Evolutionary conservation across 371 early-diverging fungal genomes (phyloP).

Genomic region (Mortierella sp.): DNA sequence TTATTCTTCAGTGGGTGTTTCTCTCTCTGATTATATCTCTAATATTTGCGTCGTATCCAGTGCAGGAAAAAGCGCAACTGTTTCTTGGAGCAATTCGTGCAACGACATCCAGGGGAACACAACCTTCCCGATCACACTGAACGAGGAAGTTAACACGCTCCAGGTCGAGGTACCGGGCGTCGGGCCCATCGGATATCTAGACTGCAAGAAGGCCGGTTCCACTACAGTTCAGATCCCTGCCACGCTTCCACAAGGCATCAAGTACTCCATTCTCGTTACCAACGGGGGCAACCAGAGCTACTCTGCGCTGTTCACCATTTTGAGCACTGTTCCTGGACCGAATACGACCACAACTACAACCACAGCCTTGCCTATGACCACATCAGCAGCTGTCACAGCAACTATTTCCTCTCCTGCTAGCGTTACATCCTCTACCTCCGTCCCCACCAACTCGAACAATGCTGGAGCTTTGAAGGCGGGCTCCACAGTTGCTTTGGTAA

Average conservation of each 20-base stretch:
- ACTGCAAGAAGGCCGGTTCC: conserved; percentile 47
- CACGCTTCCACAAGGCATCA: conserved; percentile 53
- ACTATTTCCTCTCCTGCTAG: background rate
- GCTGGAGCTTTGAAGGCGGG: conserved; percentile 36
- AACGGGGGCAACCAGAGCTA: conserved; percentile 25
- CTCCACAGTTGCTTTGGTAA: conserved; percentile 25
- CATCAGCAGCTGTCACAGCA: background rate
- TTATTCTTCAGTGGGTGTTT: background rate
- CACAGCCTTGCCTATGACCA: background rate
- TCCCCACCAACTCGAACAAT: conserved; percentile 1
- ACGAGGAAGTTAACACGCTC: conserved; percentile 54
- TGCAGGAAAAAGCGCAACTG: conserved; percentile 53
- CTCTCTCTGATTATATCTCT: background rate
- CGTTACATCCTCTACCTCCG: background rate
- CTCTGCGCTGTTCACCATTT: conserved; percentile 36
- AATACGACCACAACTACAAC: background rate
- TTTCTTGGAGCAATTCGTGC: conserved; percentile 60
- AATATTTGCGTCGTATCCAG: too few species aligned
- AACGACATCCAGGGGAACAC: conserved; percentile 44
- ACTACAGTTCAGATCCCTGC: conserved; percentile 56
- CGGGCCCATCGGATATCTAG: conserved; percentile 40
- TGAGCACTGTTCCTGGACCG: conserved; percentile 18
- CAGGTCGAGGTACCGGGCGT: conserved; percentile 51
- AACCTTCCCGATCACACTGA: conserved; percentile 59
- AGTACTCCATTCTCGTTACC: conserved; percentile 56